Percentiles rank a stretch among this genome's conserved stretches.
Conservation (phyloP, 2,329 filamentous ascomycete genomes). For the Cladophialophora bantiana region DNA sequence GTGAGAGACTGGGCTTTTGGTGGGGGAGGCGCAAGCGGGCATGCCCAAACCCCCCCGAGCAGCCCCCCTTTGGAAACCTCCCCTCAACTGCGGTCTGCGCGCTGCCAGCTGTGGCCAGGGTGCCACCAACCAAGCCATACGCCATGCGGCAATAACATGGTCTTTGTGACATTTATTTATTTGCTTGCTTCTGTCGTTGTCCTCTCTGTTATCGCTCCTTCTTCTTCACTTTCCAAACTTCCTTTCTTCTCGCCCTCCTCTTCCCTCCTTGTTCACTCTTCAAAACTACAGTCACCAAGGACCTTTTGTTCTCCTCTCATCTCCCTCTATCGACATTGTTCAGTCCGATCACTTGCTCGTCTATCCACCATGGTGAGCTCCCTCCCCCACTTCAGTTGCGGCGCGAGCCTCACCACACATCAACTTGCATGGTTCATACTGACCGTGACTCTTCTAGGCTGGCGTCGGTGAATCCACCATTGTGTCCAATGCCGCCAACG, state of each 20-base stretch:
- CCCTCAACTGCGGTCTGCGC: not conserved
- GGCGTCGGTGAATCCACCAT: slow-evolving; percentile 51
- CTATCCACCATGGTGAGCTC: slow-evolving; percentile 36
- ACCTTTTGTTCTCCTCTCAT: slow-evolving; percentile 1
- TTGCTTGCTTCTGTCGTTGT: slow-evolving; percentile 14
- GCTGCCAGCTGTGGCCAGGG: slow-evolving; percentile 6
- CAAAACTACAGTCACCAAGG: slow-evolving; percentile 8
- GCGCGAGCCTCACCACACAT: not conserved
- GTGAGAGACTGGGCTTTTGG: slow-evolving; percentile 10
- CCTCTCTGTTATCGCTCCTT: slow-evolving; percentile 20
- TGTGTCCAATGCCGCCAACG: slow-evolving; percentile 54
- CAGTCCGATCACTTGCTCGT: slow-evolving; percentile 2
- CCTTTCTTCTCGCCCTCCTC: slow-evolving; percentile 13
- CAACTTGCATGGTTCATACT: not conserved
- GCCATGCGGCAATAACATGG: slow-evolving; percentile 2
- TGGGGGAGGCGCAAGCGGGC: slow-evolving; percentile 15
- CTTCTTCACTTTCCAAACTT: slow-evolving; percentile 9
- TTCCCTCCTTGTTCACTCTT: slow-evolving; percentile 5
- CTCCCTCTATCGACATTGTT: not conserved
- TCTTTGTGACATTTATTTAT: slow-evolving; percentile 24
- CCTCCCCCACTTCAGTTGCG: not conserved
- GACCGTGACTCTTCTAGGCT: slow-evolving; percentile 21
- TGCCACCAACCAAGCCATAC: not conserved
- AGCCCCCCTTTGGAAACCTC: not conserved
- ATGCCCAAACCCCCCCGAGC: not conserved